These are phyloP conservation scores for Penicillium nordicum DNA, from an alignment of 2,329 filamentous ascomycete genomes.

Conservation along the genomic window DNA sequence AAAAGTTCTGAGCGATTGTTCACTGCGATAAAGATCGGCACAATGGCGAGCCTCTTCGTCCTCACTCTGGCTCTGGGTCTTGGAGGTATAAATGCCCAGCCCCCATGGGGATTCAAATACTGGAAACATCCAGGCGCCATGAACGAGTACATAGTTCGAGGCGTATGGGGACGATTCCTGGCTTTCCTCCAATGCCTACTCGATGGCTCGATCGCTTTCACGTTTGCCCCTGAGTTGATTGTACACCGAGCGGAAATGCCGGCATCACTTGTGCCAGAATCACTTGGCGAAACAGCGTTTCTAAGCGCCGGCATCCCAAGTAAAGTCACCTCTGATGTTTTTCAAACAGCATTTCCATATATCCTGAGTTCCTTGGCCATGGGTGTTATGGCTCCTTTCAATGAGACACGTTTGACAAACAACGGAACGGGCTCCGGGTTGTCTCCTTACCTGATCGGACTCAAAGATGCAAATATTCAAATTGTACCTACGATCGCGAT, in stretches of 20 bases:
- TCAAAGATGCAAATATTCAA: constrained; percentile 54
- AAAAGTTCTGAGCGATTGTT: constrained; percentile 51
- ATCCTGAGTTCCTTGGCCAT: constrained; percentile 56
- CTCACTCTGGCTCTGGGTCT: constrained; percentile 52
- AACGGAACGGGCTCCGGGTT: constrained; percentile 54
- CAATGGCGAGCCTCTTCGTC: constrained; percentile 48
- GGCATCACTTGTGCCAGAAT: constrained; percentile 1
- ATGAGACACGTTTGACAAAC: constrained; percentile 52
- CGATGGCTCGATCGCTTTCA: constrained; percentile 51
- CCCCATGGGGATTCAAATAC: constrained; percentile 50
- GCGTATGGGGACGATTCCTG: constrained; percentile 48
- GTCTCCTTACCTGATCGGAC: constrained; percentile 44
- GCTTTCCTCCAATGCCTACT: constrained; percentile 51
- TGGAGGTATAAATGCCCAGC: constrained; percentile 48
- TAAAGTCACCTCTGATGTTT: constrained; percentile 53
- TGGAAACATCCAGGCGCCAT: constrained; percentile 50
- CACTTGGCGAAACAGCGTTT: not conserved
- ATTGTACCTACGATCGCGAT: constrained; percentile 68
- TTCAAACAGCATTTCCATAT: constrained; percentile 58
- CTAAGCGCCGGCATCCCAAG: constrained; percentile 48
- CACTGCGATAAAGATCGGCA: constrained; percentile 48
- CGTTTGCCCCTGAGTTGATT: constrained; percentile 53
- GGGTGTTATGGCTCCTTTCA: constrained; percentile 57
- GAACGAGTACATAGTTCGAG: constrained; percentile 47
- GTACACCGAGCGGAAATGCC: constrained; percentile 50